Conservation (phyloP, 2,329 filamentous ascomycete species). For the Clarireedia homoeocarpa region DNA sequence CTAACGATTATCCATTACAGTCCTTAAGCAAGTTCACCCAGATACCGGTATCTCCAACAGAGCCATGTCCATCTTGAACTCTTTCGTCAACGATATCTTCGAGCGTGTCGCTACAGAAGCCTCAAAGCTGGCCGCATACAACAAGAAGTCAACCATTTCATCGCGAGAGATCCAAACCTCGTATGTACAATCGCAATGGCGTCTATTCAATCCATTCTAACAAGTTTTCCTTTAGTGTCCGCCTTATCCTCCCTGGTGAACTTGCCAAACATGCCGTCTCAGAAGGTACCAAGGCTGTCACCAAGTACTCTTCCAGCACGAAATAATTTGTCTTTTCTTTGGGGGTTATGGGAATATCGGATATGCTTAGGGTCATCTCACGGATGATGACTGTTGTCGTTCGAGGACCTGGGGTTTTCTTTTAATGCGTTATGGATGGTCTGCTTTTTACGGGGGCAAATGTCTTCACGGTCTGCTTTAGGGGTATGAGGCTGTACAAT, state of each 20-base stretch:
- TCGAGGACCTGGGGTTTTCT: constrained; percentile 28
- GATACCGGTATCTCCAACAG: constrained; percentile 99
- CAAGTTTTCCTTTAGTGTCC: constrained; percentile 48
- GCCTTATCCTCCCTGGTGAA: constrained; percentile 96
- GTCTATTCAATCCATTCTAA: not conserved
- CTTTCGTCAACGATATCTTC: constrained; percentile 99
- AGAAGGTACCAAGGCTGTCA: constrained; percentile 99
- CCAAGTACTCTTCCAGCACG: constrained; percentile 99
- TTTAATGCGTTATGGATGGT: constrained; percentile 70
- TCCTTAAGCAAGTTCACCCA: constrained; percentile 99
- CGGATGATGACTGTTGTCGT: constrained; percentile 24
- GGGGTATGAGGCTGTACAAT: constrained; percentile 70
- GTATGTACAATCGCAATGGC: constrained; percentile 35
- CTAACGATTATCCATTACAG: constrained; percentile 41
- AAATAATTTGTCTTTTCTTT: constrained; percentile 66
- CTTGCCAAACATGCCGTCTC: constrained; percentile 99
- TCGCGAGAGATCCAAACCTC: constrained; percentile 99
- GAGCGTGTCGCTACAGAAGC: constrained; percentile 98
- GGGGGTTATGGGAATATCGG: constrained; percentile 48
- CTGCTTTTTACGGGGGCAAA: constrained; percentile 55
- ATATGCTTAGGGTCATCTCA: constrained; percentile 37
- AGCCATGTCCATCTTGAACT: constrained; percentile 99
- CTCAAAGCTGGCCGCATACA: constrained; percentile 98
- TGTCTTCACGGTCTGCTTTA: constrained; percentile 60
- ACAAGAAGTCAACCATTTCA: constrained; percentile 99